A percentile compares a stretch with the other conserved stretches of the same genome.
Conservation (phyloP, 2,329 filamentous ascomycete species). For the Penicillium sp. region DNA sequence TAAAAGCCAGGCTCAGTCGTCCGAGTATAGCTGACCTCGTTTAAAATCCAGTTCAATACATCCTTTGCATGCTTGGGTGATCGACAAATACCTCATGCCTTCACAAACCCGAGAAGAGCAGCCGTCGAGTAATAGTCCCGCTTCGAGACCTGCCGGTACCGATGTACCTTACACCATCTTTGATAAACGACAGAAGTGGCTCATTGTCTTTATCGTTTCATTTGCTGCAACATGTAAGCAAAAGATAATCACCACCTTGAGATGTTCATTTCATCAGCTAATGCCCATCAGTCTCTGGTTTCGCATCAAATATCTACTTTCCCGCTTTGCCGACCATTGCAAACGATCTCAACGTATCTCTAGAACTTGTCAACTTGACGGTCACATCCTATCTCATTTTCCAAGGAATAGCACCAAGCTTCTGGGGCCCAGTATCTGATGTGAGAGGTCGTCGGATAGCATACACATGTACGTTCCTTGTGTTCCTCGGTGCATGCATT, state of each 20-base stretch:
- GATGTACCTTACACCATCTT: constrained; percentile 49
- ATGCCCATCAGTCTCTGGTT: constrained; percentile 32
- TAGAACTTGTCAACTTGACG: constrained; percentile 42
- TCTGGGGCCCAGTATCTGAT: constrained; percentile 44
- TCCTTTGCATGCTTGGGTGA: no score
- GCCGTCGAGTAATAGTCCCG: background rate
- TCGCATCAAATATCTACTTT: constrained; percentile 48
- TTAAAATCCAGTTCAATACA: no score
- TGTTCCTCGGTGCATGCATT: constrained; percentile 41
- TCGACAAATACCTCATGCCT: background rate
- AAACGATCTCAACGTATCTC: constrained; percentile 37
- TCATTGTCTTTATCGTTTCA: constrained; percentile 48
- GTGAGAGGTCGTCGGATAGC: constrained; percentile 38
- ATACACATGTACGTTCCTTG: constrained; percentile 39
- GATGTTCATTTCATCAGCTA: background rate
- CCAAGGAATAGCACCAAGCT: constrained; percentile 42
- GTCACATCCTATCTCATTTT: constrained; percentile 47
- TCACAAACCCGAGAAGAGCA: background rate
- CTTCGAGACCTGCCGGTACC: background rate
- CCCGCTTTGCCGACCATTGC: constrained; percentile 44
- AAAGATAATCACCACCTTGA: background rate
- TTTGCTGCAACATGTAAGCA: constrained; percentile 50
- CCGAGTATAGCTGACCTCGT: no score
- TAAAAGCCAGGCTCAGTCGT: no score
- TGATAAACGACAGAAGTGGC: constrained; percentile 46